A percentile compares a stretch with the other conserved stretches of the same genome.
Evolutionary conservation across 768 basidiomycete species (phyloP).

Genomic region (Boletus sp.): DNA sequence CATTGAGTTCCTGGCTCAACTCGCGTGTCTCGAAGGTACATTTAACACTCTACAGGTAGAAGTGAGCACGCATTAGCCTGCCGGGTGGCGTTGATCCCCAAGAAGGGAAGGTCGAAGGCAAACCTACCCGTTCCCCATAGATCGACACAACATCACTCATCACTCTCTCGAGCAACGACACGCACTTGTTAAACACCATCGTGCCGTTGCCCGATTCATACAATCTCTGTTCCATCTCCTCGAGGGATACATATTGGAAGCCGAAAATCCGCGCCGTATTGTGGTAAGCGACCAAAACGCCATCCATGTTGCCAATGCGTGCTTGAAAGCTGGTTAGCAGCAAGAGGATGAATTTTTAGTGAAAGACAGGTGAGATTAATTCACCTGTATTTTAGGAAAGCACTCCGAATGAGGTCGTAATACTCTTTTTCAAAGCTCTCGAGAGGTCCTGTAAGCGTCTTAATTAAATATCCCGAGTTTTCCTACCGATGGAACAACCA

Average conservation of each 20-base stretch:
- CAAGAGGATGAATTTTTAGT: not conserved
- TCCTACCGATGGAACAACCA: slow-evolving; percentile 43
- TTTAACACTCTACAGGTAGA: slow-evolving; percentile 45
- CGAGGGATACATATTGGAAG: slow-evolving; percentile 87
- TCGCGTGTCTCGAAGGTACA: slow-evolving; percentile 62
- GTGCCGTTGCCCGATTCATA: slow-evolving; percentile 63
- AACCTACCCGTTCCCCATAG: slow-evolving; percentile 66
- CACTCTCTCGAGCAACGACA: slow-evolving; percentile 67
- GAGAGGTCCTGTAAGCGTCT: slow-evolving; percentile 53
- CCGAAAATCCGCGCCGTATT: slow-evolving; percentile 87
- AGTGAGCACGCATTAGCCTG: not conserved
- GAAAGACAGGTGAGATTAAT: not conserved
- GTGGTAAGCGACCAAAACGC: slow-evolving; percentile 84
- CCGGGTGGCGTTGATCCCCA: not conserved
- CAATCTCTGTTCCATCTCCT: slow-evolving; percentile 82
- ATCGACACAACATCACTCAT: slow-evolving; percentile 52
- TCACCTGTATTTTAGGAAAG: slow-evolving; percentile 91
- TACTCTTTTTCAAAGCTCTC: slow-evolving; percentile 93
- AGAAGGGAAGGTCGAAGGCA: not conserved
- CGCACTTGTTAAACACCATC: slow-evolving; percentile 72
- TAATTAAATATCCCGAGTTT: slow-evolving; percentile 78
- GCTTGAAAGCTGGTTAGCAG: slow-evolving; percentile 74
- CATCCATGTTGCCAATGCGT: slow-evolving; percentile 96
- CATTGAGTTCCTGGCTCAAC: slow-evolving; percentile 42
- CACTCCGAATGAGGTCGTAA: slow-evolving; percentile 90